phyloP scores from a whole-genome alignment of 768 basidiomycete species.

The Rhizopogon vesiculosus region DNA sequence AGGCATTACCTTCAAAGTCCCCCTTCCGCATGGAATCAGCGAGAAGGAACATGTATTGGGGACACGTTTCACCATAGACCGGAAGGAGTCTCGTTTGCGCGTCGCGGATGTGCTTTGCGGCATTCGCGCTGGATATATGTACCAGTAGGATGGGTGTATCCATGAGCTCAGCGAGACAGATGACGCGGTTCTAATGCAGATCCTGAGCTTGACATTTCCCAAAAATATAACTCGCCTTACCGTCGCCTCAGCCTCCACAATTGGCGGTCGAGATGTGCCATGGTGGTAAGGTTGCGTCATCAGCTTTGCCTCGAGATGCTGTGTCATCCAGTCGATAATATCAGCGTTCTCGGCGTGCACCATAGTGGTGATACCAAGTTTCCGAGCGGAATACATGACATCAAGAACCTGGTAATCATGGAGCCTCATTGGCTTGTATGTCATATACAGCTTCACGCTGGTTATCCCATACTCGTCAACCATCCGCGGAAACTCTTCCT shows the following conservation, averaged over 20 bases:
- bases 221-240: background rate
- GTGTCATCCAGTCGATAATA: conserved; percentile 16
- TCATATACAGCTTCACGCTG: conserved; percentile 32
- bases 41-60: conserved; percentile 13
- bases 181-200: conserved; percentile 7
- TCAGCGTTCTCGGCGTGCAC: conserved; percentile 15
- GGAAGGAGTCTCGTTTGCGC: conserved; percentile 16
- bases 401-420: conserved; percentile 28
- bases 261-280: conserved; percentile 15
- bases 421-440: conserved; percentile 28
- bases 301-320: conserved; percentile 9
- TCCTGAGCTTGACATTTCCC: background rate
- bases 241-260: conserved; percentile 14
- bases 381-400: conserved; percentile 24
- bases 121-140: conserved; percentile 10
- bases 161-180: conserved; percentile 14
- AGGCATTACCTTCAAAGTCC: conserved; percentile 8
- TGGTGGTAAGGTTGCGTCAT: conserved; percentile 17
- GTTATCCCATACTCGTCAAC: conserved; percentile 29
- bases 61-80: conserved; percentile 17
- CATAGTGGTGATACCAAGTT: conserved; percentile 14
- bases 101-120: conserved; percentile 10
- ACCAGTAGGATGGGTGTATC: conserved; percentile 15
- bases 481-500: conserved; percentile 27
- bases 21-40: conserved; percentile 11